phyloP scores from a whole-genome alignment of 768 basidiomycete genomes.

The Strobilomyces dryophilus region DNA sequence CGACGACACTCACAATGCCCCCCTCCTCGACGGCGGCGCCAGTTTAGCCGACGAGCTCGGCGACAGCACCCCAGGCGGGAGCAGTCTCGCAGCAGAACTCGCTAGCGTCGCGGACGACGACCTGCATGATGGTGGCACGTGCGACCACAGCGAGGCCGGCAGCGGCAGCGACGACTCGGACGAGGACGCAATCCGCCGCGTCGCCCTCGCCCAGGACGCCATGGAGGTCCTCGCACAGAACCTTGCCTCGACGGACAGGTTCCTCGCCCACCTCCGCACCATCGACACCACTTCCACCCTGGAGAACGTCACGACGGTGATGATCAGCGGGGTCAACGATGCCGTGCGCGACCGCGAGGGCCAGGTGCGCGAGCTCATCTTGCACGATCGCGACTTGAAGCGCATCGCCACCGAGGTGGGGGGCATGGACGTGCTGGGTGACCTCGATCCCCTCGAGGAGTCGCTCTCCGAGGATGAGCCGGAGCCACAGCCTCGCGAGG shows the following conservation, averaged over 20 bases:
- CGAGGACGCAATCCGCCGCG: slow-evolving; percentile 24
- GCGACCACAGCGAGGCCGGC: slow-evolving; percentile 10
- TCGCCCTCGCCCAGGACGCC: slow-evolving; percentile 45
- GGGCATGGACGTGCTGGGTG: slow-evolving; percentile 66
- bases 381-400: slow-evolving; percentile 75
- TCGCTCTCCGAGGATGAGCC: slow-evolving; percentile 26
- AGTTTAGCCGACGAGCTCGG: slow-evolving; percentile 45
- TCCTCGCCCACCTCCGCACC: slow-evolving; percentile 65
- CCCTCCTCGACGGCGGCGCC: slow-evolving; percentile 22
- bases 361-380: slow-evolving; percentile 74
- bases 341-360: slow-evolving; percentile 72
- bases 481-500: slow-evolving; percentile 25
- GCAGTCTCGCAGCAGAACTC: slow-evolving; percentile 23
- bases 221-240: slow-evolving; percentile 72
- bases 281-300: slow-evolving; percentile 53
- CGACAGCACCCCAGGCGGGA: slow-evolving; percentile 11
- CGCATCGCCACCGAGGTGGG: slow-evolving; percentile 75
- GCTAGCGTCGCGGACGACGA: slow-evolving; percentile 20
- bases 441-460: slow-evolving; percentile 62
- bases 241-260: slow-evolving; percentile 72
- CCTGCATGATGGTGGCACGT: slow-evolving; percentile 9
- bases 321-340: slow-evolving; percentile 75
- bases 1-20: slow-evolving; percentile 30
- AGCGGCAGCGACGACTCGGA: slow-evolving; percentile 24
- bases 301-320: slow-evolving; percentile 68